Percentiles rank a stretch among this genome's conserved stretches.
These are phyloP conservation scores for Cucumis hystrix DNA, from an alignment of 306 rosid species.

Conservation along the genomic window DNA sequence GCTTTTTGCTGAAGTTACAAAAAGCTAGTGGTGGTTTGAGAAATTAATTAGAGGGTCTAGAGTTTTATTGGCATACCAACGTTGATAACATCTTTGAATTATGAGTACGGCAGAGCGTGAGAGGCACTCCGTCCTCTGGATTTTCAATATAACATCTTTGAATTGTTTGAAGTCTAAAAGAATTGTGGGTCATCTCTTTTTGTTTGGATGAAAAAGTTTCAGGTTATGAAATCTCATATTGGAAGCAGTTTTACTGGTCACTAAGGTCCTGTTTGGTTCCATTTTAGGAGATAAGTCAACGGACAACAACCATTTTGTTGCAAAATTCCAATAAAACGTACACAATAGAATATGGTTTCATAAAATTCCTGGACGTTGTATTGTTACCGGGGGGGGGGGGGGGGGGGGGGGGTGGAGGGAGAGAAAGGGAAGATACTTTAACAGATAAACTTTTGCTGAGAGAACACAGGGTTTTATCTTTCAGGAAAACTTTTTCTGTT, in stretches of 20 bases:
- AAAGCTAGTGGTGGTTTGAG: background rate
- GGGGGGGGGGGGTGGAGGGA: background rate
- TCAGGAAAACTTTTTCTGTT: background rate
- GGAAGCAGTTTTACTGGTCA: background rate
- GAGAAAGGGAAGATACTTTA: background rate
- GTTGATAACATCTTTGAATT: background rate
- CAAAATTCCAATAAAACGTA: background rate
- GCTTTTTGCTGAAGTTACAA: background rate
- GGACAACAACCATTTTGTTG: background rate
- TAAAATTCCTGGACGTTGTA: background rate
- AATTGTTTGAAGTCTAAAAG: background rate
- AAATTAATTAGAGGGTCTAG: background rate
- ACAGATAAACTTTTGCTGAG: background rate
- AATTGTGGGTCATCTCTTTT: background rate
- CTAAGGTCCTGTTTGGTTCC: background rate
- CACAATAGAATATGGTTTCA: background rate
- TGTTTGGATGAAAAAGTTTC: conserved; percentile 1
- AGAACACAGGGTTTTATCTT: background rate
- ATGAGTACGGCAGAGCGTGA: no score
- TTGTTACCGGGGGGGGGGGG: no score
- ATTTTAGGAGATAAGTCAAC: background rate
- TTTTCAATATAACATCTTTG: background rate
- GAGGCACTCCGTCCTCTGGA: no score
- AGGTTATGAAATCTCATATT: background rate
- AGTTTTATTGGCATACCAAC: background rate